Base-by-base conservation (phyloP, 2,329 filamentous ascomycete species). In the Verticillium alfalfae region DNA sequence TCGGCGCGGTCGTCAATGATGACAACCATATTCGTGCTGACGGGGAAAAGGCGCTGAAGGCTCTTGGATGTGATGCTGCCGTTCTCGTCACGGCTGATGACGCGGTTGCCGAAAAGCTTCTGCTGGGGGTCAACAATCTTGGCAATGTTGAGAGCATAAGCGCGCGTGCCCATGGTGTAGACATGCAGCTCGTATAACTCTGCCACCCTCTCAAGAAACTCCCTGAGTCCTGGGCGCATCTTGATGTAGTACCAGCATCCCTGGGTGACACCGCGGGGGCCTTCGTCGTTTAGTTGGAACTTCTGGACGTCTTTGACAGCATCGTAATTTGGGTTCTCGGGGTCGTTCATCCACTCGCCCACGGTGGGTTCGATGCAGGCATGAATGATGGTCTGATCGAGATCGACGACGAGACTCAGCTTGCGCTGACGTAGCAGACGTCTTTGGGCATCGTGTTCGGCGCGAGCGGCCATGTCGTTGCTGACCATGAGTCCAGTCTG, bases 241-340 rank as follows among this genome's bases (percentile, higher is more conserved):
- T 99, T 99, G 80, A 99, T 96, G 76, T 98, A 99, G 76, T 99
- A 99, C 84, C 90, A 97, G 72, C 90, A 94, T n/a, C 88, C 88
- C 7, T 59, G 60, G 57, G 85, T 83, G 16, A 84, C 79, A 64
- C 89, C 89, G 31, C 88, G 85, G 2, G 89, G 89, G 1, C 88
- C 90, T 68, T 97, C 93, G 66, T 99, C 94, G 54, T 88, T 84
- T 49, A 99, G 84, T 78, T 97, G 92, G 72, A 99, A 99, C 65
- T 87, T 86, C 69, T 86, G 84, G 45, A 99, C 93, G 65, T 97
- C 90, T 73, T 93, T 93, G 69, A 99, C 89, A 5, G 93, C 92
- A 22, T 91, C 87, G 73, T 97, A 88, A 69, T 99, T 99, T 18
- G 95, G 93, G 68, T 96, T 97, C 3, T 86, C 83, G 31, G 89